Percentiles rank a stretch among this genome's conserved stretches.
Evolutionary conservation across 1,284 basidiomycete species (phyloP).

Genomic region (Schizopora paradoxa): DNA sequence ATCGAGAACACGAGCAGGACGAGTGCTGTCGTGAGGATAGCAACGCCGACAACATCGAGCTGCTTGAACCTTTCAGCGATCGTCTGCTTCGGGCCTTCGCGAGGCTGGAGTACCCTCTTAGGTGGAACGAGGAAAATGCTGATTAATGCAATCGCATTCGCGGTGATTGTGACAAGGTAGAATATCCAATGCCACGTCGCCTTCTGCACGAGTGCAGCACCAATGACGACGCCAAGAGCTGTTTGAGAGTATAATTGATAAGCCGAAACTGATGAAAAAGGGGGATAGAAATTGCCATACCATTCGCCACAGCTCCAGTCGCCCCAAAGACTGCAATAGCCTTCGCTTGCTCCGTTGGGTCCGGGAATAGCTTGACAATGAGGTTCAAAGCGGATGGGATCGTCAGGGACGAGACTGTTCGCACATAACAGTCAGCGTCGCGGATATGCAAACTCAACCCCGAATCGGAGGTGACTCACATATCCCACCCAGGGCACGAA

Average conservation of each 20-base stretch:
- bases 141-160: slow-evolving; percentile 25
- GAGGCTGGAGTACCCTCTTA: slow-evolving; percentile 3
- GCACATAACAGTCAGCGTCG: neutral
- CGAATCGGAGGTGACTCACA: slow-evolving; percentile 22
- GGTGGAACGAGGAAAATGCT: slow-evolving; percentile 31
- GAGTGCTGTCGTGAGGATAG: slow-evolving; percentile 9
- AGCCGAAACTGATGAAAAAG: neutral
- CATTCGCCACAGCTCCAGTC: slow-evolving; percentile 39
- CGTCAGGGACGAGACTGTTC: slow-evolving; percentile 30
- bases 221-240: slow-evolving; percentile 34
- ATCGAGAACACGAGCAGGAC: slow-evolving; percentile 18
- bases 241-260: neutral
- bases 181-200: slow-evolving; percentile 33
- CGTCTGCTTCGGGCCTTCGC: neutral
- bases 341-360: slow-evolving; percentile 38
- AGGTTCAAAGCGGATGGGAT: slow-evolving; percentile 46
- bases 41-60: slow-evolving; percentile 5
- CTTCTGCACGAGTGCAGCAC: slow-evolving; percentile 35
- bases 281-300: slow-evolving; percentile 24
- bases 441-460: neutral
- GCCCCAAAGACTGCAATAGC: slow-evolving; percentile 43
- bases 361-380: slow-evolving; percentile 40
- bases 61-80: neutral
- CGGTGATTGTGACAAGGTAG: slow-evolving; percentile 33
- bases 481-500: slow-evolving; percentile 40